phyloP scores from a whole-genome alignment of 495 filamentous ascomycete genomes.

The Penicillium robsamsonii region DNA sequence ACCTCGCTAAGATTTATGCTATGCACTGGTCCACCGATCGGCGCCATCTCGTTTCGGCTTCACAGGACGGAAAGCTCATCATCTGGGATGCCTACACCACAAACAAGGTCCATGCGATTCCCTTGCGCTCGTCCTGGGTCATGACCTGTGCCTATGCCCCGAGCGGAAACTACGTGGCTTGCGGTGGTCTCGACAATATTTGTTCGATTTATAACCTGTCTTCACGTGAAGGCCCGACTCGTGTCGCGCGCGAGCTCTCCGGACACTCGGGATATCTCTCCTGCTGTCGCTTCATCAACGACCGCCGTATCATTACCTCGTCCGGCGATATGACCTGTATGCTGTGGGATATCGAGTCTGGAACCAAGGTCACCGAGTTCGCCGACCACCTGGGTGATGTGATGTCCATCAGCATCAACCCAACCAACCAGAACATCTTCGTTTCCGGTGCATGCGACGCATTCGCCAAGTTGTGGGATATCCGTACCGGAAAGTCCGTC shows the following conservation, averaged over 20 bases:
- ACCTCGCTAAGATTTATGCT: constrained; percentile 98
- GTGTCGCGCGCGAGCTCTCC: constrained; percentile 93
- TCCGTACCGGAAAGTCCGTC: constrained; percentile 95
- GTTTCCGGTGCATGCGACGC: constrained; percentile 98
- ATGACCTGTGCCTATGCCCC: constrained; percentile 99
- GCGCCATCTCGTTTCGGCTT: constrained; percentile 95
- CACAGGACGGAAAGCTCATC: constrained; percentile 98
- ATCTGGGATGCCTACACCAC: constrained; percentile 99
- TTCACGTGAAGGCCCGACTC: constrained; percentile 90
- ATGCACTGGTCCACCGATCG: constrained; percentile 99
- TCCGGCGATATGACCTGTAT: constrained; percentile 99
- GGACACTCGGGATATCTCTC: constrained; percentile 97
- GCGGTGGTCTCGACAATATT: constrained; percentile 98
- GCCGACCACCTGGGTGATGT: constrained; percentile 98
- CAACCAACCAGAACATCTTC: constrained; percentile 94
- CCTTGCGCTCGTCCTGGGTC: constrained; percentile 97
- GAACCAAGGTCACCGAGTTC: constrained; percentile 95
- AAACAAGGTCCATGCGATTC: constrained; percentile 99
- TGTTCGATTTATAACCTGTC: constrained; percentile 99
- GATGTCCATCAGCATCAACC: constrained; percentile 99
- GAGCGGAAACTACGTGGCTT: constrained; percentile 96
- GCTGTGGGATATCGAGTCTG: constrained; percentile 99
- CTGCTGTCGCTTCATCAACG: constrained; percentile 99
- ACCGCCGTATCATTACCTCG: constrained; percentile 94
- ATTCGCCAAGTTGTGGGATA: constrained; percentile 99